Percentiles rank a stretch among this genome's conserved stretches.
These are phyloP conservation scores for Hanseniaspora taiwanica DNA, from an alignment of 805 yeast genomes.

Conservation along the genomic window DNA sequence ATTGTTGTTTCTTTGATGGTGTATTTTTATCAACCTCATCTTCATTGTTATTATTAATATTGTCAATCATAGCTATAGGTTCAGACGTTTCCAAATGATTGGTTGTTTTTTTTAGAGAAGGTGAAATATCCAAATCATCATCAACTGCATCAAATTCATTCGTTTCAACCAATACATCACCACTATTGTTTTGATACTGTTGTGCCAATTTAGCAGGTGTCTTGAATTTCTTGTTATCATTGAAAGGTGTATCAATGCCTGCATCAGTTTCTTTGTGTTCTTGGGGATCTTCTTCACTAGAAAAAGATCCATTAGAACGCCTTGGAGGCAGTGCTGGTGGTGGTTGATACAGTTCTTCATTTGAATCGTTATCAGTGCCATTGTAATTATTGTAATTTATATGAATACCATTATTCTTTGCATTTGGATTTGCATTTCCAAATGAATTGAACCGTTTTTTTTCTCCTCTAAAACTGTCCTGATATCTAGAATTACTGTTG, in stretches of 20 bases:
- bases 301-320: too few species aligned
- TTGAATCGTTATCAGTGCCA: slow-evolving; percentile 15
- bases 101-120: neutral
- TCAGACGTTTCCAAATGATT: neutral
- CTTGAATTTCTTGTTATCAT: slow-evolving; percentile 4
- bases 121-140: neutral
- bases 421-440: slow-evolving; percentile 20
- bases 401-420: slow-evolving; percentile 9
- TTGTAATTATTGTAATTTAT: slow-evolving; percentile 7
- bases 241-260: slow-evolving; percentile 6
- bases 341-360: slow-evolving; percentile 20
- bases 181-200: neutral
- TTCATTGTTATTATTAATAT: too few species aligned
- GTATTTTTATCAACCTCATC: too few species aligned
- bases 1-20: too few species aligned
- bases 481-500: too few species aligned
- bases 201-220: neutral
- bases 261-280: slow-evolving; percentile 6
- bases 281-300: neutral
- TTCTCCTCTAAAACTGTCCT: slow-evolving; percentile 6
- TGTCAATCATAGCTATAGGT: too few species aligned
- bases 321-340: slow-evolving; percentile 23
- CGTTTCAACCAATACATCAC: neutral
- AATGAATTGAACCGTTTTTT: slow-evolving; percentile 21
- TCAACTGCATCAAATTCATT: neutral